Percentiles rank a stretch among this genome's conserved stretches.
Conservation (phyloP, 306 rosid species). For the Medicago arabica region DNA sequence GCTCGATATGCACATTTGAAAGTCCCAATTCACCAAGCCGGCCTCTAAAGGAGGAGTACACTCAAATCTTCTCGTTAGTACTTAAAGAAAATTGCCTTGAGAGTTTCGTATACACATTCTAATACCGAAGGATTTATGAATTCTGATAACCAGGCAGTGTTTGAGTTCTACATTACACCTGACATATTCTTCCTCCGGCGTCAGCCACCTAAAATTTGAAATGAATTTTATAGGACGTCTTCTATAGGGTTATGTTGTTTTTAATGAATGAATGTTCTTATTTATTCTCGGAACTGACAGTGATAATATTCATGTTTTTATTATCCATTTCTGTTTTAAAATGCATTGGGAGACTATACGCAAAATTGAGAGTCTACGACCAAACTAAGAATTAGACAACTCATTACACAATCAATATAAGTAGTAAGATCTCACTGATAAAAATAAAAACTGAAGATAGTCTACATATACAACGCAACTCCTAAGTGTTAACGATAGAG, state of each 20-base stretch:
- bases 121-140: no score
- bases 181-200: no score
- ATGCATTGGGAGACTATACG: background rate
- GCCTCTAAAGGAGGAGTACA: no score
- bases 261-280: background rate
- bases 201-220: no score
- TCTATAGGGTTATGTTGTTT: background rate
- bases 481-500: background rate
- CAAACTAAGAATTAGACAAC: background rate
- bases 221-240: no score
- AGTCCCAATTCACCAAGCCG: no score
- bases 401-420: background rate
- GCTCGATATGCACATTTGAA: no score
- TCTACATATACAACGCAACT: slow-evolving; percentile 48
- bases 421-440: background rate
- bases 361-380: background rate
- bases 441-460: slow-evolving; percentile 39
- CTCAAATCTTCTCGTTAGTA: no score
- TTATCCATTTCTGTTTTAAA: background rate
- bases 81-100: no score
- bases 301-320: background rate
- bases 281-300: background rate
- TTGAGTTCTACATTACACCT: no score
- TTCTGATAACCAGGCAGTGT: no score
- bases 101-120: no score